These are phyloP conservation scores for Vicia faba DNA, from an alignment of 306 rosid species.

Conservation along the genomic window DNA sequence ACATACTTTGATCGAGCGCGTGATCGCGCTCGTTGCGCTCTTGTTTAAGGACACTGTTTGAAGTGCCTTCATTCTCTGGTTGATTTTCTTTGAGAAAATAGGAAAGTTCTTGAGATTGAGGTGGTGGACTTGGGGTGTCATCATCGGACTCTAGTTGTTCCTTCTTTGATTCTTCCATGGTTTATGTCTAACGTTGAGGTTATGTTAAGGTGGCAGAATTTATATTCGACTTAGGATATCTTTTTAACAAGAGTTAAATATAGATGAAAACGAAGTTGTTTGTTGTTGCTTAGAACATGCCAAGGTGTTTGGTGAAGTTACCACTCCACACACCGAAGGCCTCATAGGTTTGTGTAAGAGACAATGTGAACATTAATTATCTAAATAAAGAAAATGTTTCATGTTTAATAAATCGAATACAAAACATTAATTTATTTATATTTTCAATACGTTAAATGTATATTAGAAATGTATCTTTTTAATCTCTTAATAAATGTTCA, in stretches of 20 bases:
- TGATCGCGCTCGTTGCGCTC: slow-evolving; percentile 11
- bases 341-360: slow-evolving; percentile 28
- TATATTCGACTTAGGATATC: not conserved
- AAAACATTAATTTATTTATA: too few relatives aligned
- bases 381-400: too few relatives aligned
- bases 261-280: not conserved
- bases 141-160: not conserved
- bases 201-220: not conserved
- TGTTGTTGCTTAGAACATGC: not conserved
- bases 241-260: not conserved
- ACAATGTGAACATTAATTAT: too few relatives aligned
- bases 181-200: not conserved
- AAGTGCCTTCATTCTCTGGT: slow-evolving; percentile 5
- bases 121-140: not conserved
- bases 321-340: not conserved
- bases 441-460: too few relatives aligned
- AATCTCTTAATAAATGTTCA: too few relatives aligned
- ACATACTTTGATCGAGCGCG: slow-evolving; percentile 41
- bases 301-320: slow-evolving; percentile 9
- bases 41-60: slow-evolving; percentile 30
- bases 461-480: too few relatives aligned
- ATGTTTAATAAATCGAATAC: too few relatives aligned
- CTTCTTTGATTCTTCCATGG: slow-evolving; percentile 47
- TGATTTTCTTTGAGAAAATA: slow-evolving; percentile 19
- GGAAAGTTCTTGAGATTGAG: slow-evolving; percentile 22